Conservation (phyloP, 202 grass and related monocot species). For the Bolboschoenoplectus hybrid region DNA sequence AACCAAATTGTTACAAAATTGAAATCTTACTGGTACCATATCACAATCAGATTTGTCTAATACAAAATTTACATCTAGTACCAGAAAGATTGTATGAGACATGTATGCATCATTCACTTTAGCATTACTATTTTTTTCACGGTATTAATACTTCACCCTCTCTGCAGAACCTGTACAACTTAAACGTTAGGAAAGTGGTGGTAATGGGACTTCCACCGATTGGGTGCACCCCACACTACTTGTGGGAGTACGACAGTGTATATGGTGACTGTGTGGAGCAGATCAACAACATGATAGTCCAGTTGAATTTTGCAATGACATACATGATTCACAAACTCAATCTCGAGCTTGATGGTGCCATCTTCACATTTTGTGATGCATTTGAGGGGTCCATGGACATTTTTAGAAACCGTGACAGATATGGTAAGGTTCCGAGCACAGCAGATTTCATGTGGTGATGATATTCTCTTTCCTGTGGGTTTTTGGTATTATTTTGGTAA, state of each 20-base stretch:
- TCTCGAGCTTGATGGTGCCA: constrained; percentile 53
- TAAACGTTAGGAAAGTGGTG: constrained; percentile 61
- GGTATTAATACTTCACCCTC: background rate
- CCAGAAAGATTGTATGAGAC: background rate
- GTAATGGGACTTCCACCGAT: constrained; percentile 77
- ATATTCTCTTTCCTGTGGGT: background rate
- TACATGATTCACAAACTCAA: constrained; percentile 66
- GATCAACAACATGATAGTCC: constrained; percentile 66
- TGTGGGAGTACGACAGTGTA: constrained; percentile 68
- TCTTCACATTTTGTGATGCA: constrained; percentile 69
- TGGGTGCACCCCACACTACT: constrained; percentile 76
- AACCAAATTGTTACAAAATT: background rate
- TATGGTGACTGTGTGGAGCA: constrained; percentile 68
- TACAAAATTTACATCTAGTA: background rate
- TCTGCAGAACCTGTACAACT: constrained; percentile 72
- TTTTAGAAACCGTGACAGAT: constrained; percentile 57
- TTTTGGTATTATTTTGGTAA: background rate
- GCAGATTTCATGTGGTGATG: background rate
- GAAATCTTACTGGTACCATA: background rate
- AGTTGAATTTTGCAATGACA: constrained; percentile 73
- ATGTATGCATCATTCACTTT: constrained; percentile 12
- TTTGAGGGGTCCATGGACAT: constrained; percentile 80
- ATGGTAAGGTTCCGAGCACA: constrained; percentile 46
- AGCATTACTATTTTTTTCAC: constrained; percentile 31
- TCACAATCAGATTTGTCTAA: background rate